Percentiles rank a stretch among this genome's conserved stretches.
These are phyloP conservation scores for Erucastrum elatum DNA, from an alignment of 345 rosid genomes.

Conservation along the genomic window DNA sequence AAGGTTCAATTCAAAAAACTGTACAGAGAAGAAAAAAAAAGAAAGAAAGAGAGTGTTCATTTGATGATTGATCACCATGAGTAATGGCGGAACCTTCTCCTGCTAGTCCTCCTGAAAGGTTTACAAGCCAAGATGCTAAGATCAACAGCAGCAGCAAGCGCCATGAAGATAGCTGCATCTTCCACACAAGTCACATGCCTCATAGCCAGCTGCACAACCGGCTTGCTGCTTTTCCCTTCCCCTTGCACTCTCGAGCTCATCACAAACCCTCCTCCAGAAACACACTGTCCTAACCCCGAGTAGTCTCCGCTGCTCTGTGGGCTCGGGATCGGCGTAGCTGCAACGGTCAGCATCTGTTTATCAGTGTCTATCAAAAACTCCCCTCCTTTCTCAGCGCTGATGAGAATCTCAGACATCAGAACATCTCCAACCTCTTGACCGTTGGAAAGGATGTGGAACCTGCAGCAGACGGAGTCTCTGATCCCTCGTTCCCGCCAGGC, in stretches of 20 bases:
- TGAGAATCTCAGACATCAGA: conserved; percentile 78
- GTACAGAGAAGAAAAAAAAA: conserved; percentile 23
- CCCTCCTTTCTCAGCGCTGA: conserved; percentile 90
- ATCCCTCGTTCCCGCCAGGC: conserved; percentile 97
- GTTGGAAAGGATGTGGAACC: conserved; percentile 80
- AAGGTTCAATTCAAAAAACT: conserved; percentile 29
- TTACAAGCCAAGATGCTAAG: conserved; percentile 92
- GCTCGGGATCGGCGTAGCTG: conserved; percentile 77
- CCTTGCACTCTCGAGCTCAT: conserved; percentile 95
- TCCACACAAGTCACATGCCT: conserved; percentile 87
- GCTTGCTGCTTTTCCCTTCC: conserved; percentile 87
- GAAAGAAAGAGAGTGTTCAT: not conserved
- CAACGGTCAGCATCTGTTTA: conserved; percentile 60
- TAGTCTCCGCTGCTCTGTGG: conserved; percentile 94
- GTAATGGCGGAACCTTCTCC: conserved; percentile 65
- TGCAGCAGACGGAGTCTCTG: conserved; percentile 82
- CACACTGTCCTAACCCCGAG: conserved; percentile 56
- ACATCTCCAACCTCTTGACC: conserved; percentile 74
- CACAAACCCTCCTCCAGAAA: conserved; percentile 80
- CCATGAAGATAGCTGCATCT: conserved; percentile 97
- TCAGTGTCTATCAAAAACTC: conserved; percentile 85
- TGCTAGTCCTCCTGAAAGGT: conserved; percentile 72
- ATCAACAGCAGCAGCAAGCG: conserved; percentile 92
- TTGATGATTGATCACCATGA: conserved; percentile 37
- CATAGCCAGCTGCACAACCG: conserved; percentile 81